Conservation (phyloP, 1,139 yeast genomes). For the Magnusiomyces starmeri region DNA sequence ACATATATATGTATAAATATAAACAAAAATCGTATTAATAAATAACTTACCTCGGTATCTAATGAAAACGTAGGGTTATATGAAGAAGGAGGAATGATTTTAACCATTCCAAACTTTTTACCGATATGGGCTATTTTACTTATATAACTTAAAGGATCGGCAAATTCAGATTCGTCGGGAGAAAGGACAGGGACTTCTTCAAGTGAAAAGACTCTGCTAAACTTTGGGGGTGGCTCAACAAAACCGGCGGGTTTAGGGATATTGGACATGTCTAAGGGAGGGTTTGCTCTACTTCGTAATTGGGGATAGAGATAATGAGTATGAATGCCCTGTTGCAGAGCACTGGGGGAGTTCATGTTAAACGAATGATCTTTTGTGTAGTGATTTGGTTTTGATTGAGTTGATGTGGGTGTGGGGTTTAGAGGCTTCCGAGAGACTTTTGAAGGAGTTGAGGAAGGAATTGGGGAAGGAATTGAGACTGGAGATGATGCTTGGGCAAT, state of each 20-base stretch:
- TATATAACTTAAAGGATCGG: constrained; percentile 43
- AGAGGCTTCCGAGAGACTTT: no score
- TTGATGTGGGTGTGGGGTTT: no score
- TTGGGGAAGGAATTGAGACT: no score
- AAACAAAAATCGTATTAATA: no score
- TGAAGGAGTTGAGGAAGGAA: no score
- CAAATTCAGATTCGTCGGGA: constrained; percentile 40
- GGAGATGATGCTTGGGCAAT: no score
- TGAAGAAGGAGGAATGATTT: constrained; percentile 48
- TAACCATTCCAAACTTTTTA: constrained; percentile 59
- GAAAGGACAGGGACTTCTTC: constrained; percentile 44
- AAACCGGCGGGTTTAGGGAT: constrained; percentile 25
- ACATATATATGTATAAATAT: no score
- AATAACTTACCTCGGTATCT: constrained; percentile 43
- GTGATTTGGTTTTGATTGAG: no score
- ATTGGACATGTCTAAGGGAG: constrained; percentile 38
- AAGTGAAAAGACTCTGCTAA: constrained; percentile 18
- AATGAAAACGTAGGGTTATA: constrained; percentile 39
- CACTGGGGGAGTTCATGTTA: no score
- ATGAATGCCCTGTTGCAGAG: constrained; percentile 29
- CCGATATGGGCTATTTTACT: constrained; percentile 45
- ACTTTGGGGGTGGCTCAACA: neutral
- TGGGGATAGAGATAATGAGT: constrained; percentile 40
- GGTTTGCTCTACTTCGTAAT: constrained; percentile 37
- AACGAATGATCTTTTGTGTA: no score